These are phyloP conservation scores for Acacia confusa DNA, from an alignment of 306 rosid species.

Conservation along the genomic window DNA sequence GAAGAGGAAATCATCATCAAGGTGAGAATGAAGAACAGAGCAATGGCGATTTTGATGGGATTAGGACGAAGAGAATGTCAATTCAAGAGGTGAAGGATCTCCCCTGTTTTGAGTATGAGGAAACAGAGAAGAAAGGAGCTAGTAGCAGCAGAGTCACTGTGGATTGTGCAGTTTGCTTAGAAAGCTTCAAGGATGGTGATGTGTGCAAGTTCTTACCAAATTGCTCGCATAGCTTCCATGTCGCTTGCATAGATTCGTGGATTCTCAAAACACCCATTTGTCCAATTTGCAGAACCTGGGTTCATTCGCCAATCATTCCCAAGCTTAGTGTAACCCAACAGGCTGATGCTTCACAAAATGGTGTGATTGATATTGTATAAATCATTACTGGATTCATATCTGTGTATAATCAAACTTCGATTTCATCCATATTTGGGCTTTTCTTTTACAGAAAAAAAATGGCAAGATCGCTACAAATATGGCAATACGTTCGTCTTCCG, in stretches of 20 bases:
- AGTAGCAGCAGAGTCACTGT: constrained; percentile 25
- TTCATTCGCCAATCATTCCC: neutral
- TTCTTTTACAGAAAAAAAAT: neutral
- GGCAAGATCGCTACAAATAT: neutral
- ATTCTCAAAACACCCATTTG: constrained; percentile 56
- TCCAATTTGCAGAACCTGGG: constrained; percentile 59
- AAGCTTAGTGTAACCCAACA: neutral
- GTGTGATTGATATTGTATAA: constrained; percentile 29
- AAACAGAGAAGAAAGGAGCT: constrained; percentile 13
- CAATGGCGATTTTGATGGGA: neutral
- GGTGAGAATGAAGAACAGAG: neutral
- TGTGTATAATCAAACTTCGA: neutral
- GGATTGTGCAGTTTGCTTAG: constrained; percentile 72
- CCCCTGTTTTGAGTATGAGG: constrained; percentile 55
- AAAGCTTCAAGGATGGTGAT: constrained; percentile 59
- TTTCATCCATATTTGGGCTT: neutral
- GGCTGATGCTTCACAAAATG: constrained; percentile 13
- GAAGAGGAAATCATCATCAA: constrained; percentile 26
- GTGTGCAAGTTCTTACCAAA: constrained; percentile 57
- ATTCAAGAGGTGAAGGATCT: constrained; percentile 52
- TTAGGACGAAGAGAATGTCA: constrained; percentile 29
- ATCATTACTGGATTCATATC: neutral
- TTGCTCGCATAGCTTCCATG: constrained; percentile 62
- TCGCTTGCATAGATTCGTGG: constrained; percentile 63
- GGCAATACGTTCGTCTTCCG: neutral